Evolutionary conservation across 257 asterid genomes (phyloP), one percentile per base, ranked within the genome.

Genomic region (Solanum chiquidenum): DNA sequence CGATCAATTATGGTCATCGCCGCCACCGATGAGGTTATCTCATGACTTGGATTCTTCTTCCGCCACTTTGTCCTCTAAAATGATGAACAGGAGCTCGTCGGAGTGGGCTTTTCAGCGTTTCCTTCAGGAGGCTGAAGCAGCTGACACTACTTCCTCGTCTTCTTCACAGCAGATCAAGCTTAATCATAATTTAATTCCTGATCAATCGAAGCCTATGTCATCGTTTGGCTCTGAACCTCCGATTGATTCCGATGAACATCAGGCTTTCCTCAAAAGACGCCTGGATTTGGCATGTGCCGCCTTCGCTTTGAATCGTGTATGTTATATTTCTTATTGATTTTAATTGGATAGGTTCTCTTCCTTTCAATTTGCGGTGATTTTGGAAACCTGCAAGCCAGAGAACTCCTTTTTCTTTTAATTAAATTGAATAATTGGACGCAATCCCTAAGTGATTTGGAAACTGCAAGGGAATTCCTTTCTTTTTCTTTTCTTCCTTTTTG

Each of bases 231-330:
- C 75, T 1, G 90, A 34, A 12, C 88, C 91, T 10, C 94, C 94
- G 42, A 80, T 79, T 33, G 95, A 93, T 92, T 90, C 98, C 10
- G 92, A 91, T 52, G 95, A 92, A 88, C 91, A 93, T 60, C 99
- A 95, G 91, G 94, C 95, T 40, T 83, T 89, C 85, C 95, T 96
- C 29, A 94, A 93, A 93, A 94, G 93, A 89, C 95, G 92, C 74
- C 98, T 96, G 34, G 97, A 96, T 89, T 85, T 94, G 91, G 99
- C 98, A n/a, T 96, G 99, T 88, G 98, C 98, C 64, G 99, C 98
- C 92, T 93, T 95, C 76, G 98, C 99, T 86, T 91, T 94, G 93
- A 89, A 96, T 62, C 86, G 98, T 93, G 99, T 96, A 90, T 23
- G 77, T 14, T 83, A 46, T 52, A 52, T 83, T 58, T 29, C 20